Percentiles rank a stretch among this genome's conserved stretches.
These are phyloP conservation scores for Sungouiozyma intestinalis DNA, from an alignment of 805 yeast species.

Conservation along the genomic window DNA sequence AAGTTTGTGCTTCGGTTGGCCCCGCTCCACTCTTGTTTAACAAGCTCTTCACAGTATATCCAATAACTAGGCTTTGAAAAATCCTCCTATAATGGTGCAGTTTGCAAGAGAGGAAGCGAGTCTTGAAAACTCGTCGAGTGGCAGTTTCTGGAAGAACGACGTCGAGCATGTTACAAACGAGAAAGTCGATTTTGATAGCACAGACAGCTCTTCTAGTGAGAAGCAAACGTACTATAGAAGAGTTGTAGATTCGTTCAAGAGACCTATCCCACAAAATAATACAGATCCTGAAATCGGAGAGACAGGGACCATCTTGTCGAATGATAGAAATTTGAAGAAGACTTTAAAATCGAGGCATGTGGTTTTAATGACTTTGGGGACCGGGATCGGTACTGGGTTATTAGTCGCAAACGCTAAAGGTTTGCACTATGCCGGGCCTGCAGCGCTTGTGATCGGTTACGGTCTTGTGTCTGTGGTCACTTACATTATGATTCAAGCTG, in stretches of 20 bases:
- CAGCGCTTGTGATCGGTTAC: constrained; percentile 42
- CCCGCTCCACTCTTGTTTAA: too few relatives aligned
- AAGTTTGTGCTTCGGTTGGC: not conserved
- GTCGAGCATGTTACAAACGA: not conserved
- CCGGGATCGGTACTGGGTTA: constrained; percentile 72
- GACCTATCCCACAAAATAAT: constrained; percentile 8
- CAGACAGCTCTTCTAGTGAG: not conserved
- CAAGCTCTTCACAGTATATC: too few relatives aligned
- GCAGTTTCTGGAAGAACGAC: not conserved
- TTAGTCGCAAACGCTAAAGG: constrained; percentile 46
- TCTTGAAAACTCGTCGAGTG: not conserved
- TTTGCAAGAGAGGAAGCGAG: not conserved
- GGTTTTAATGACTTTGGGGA: constrained; percentile 70
- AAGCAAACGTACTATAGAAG: not conserved
- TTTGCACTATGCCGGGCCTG: constrained; percentile 36
- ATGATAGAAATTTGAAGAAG: constrained; percentile 10
- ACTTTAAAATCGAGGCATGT: constrained; percentile 36
- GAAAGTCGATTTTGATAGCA: not conserved
- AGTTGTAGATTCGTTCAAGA: constrained; percentile 18
- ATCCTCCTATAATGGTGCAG: constrained; percentile 1
- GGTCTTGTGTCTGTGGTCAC: constrained; percentile 47
- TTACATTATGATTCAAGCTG: constrained; percentile 44
- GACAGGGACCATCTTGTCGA: constrained; percentile 4
- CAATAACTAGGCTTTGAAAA: constrained; percentile 3
- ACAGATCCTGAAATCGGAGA: constrained; percentile 8